A percentile compares a stretch with the other conserved stretches of the same genome.
phyloP scores from a whole-genome alignment of 257 asterid species.

The Penstemon davidsonii region DNA sequence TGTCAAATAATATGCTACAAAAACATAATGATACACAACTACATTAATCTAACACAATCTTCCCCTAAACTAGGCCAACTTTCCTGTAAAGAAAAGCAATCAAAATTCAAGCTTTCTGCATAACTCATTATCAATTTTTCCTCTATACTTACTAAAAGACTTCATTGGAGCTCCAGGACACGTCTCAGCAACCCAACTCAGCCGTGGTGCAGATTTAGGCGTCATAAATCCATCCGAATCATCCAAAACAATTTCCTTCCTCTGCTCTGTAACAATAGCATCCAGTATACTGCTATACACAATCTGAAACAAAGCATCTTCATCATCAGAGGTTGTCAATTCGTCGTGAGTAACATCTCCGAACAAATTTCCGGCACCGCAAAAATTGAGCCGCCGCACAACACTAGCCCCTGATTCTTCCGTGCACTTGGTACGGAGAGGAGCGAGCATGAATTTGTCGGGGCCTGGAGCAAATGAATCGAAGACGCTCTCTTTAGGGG shows the following conservation, averaged over 20 bases:
- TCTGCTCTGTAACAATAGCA: constrained; percentile 40
- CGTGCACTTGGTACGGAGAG: constrained; percentile 33
- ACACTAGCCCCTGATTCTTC: constrained; percentile 36
- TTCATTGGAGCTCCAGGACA: constrained; percentile 62
- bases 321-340: constrained; percentile 31
- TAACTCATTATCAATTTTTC: constrained; percentile 37
- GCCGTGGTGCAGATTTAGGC: constrained; percentile 43
- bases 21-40: not conserved
- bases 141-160: constrained; percentile 28
- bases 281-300: constrained; percentile 41
- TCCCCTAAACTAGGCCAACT: constrained; percentile 6
- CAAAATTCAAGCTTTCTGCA: constrained; percentile 65
- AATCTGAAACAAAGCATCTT: constrained; percentile 39
- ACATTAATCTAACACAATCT: constrained; percentile 1
- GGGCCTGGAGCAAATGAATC: constrained; percentile 62
- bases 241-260: constrained; percentile 21
- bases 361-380: constrained; percentile 9
- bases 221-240: constrained; percentile 41
- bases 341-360: constrained; percentile 4
- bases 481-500: constrained; percentile 42
- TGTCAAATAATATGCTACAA: not conserved
- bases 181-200: constrained; percentile 45
- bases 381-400: constrained; percentile 42
- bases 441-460: constrained; percentile 47
- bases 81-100: not conserved